These are phyloP conservation scores for Dalbergia cochinchinensis DNA, from an alignment of 306 rosid genomes.

Conservation along the genomic window DNA sequence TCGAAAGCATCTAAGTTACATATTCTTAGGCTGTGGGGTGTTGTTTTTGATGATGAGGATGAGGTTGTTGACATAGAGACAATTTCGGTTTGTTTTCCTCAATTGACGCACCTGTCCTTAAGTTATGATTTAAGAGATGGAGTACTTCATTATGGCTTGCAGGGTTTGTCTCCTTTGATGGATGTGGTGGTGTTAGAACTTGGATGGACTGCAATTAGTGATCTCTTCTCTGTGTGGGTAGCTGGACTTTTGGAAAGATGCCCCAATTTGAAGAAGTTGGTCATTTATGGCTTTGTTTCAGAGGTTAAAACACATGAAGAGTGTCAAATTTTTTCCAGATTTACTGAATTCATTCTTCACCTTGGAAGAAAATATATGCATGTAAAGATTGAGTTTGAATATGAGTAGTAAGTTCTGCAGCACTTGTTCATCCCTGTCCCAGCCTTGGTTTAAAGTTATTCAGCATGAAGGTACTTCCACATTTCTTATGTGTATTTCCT, in stretches of 20 bases:
- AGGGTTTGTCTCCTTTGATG: constrained; percentile 67
- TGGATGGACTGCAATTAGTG: constrained; percentile 81
- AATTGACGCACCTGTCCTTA: constrained; percentile 62
- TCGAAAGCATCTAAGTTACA: constrained; percentile 67
- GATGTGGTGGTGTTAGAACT: constrained; percentile 79
- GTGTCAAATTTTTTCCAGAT: constrained; percentile 65
- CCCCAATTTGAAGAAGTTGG: constrained; percentile 72
- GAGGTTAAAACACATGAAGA: constrained; percentile 72
- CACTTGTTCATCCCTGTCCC: constrained; percentile 21
- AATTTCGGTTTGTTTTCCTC: constrained; percentile 70
- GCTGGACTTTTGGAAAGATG: constrained; percentile 75
- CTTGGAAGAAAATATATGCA: constrained; percentile 71
- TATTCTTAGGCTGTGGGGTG: constrained; percentile 76
- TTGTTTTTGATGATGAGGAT: constrained; percentile 71
- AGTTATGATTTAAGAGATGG: constrained; percentile 73
- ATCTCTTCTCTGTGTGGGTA: constrained; percentile 81
- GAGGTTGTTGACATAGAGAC: constrained; percentile 76
- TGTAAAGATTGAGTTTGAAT: constrained; percentile 66
- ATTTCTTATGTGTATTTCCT: constrained; percentile 31
- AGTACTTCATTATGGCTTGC: constrained; percentile 66
- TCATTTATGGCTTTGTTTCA: constrained; percentile 72
- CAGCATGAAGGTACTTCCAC: constrained; percentile 42
- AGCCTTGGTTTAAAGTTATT: constrained; percentile 4
- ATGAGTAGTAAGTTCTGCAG: constrained; percentile 54
- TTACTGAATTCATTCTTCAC: constrained; percentile 66